Percentiles rank a stretch among this genome's conserved stretches.
Conservation (phyloP, 331 rosid species). For the Rosa hybrid region DNA sequence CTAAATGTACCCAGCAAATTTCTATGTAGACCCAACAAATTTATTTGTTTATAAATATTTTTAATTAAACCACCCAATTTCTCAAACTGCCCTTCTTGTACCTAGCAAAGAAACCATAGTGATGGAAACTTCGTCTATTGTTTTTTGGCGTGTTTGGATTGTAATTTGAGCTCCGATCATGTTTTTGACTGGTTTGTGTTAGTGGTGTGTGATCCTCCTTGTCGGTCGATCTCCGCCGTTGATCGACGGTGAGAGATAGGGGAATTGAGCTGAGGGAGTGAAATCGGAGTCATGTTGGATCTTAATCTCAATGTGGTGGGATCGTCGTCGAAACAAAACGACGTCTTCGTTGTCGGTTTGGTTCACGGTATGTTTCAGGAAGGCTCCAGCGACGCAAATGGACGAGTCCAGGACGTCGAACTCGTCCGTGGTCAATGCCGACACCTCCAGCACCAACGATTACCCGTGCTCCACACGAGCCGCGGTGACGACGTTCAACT, state of each 20-base stretch:
- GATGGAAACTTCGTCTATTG: too few relatives aligned
- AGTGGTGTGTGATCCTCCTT: conserved; percentile 16
- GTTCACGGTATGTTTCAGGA: conserved; percentile 50
- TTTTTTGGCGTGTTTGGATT: neutral
- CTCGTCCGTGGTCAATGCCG: conserved; percentile 93
- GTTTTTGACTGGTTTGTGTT: neutral
- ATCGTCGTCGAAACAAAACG: conserved; percentile 38
- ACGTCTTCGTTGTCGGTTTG: conserved; percentile 40
- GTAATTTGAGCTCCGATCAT: conserved; percentile 13
- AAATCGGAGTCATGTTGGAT: conserved; percentile 61
- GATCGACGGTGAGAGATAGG: conserved; percentile 19
- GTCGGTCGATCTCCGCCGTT: conserved; percentile 24
- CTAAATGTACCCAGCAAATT: too few relatives aligned
- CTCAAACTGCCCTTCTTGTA: too few relatives aligned
- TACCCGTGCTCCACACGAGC: conserved; percentile 91
- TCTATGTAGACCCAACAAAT: too few relatives aligned
- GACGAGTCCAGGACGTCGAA: conserved; percentile 94
- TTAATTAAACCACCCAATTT: too few relatives aligned
- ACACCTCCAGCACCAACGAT: conserved; percentile 76
- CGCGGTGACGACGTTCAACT: conserved; percentile 66
- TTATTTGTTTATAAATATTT: too few relatives aligned
- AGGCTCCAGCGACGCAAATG: conserved; percentile 64
- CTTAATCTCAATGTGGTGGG: conserved; percentile 73
- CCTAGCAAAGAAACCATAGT: too few relatives aligned
- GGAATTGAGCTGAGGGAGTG: neutral